Percentiles rank a stretch among this genome's conserved stretches.
Conservation (phyloP, 2,329 filamentous ascomycete genomes). For the Aspergillus unguis region DNA sequence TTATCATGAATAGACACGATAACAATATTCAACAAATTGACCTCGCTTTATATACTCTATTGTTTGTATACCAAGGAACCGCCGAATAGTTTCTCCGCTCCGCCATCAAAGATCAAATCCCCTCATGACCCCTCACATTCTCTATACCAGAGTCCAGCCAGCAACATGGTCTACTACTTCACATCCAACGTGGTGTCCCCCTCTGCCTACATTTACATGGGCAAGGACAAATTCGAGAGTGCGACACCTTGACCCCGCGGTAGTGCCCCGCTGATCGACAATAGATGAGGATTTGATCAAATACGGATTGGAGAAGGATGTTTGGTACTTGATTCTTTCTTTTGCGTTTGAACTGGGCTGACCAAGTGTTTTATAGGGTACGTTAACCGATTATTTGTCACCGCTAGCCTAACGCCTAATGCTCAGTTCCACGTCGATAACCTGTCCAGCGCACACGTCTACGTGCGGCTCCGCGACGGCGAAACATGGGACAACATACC, state of each 20-base stretch:
- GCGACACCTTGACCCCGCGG: constrained; percentile 33
- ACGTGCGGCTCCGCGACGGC: constrained; percentile 75
- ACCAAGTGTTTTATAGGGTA: background rate
- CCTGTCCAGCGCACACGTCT: constrained; percentile 92
- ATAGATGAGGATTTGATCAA: constrained; percentile 95
- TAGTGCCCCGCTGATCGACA: constrained; percentile 15
- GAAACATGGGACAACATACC: constrained; percentile 83
- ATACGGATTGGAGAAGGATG: constrained; percentile 89
- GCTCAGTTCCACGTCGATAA: constrained; percentile 93
- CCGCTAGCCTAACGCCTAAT: constrained; percentile 8
- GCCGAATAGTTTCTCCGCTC: constrained; percentile 7
- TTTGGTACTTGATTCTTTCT: constrained; percentile 61
- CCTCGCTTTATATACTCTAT: no score
- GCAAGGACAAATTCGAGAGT: constrained; percentile 99
- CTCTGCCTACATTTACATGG: constrained; percentile 85
- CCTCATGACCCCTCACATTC: no score
- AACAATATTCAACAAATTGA: no score
- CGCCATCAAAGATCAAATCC: background rate
- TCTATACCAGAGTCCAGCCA: no score
- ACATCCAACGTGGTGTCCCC: constrained; percentile 80
- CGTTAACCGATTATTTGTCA: background rate
- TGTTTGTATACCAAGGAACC: no score
- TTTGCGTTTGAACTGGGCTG: no score
- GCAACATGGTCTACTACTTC: constrained; percentile 84
- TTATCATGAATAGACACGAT: no score